These are phyloP conservation scores for Austroboletus novae-zelandiae DNA, from an alignment of 1,284 basidiomycete genomes.

Conservation along the genomic window DNA sequence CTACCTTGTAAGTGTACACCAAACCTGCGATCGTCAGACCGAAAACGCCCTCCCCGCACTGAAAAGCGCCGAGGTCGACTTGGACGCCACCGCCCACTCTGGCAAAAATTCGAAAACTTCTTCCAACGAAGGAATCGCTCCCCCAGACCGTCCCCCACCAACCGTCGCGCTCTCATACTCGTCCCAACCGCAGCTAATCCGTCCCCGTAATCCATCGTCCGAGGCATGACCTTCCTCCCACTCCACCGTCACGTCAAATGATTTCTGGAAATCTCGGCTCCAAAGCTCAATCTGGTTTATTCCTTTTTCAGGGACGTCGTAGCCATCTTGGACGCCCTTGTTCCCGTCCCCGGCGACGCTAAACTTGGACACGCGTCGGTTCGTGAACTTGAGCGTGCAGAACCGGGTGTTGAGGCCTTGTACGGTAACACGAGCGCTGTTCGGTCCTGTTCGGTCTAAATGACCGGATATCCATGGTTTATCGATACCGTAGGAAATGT, in stretches of 20 bases:
- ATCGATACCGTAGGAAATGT: not conserved
- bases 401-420: conserved; percentile 58
- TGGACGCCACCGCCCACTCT: conserved; percentile 64
- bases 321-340: conserved; percentile 43
- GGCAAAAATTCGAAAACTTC: conserved; percentile 68
- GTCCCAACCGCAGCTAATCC: conserved; percentile 66
- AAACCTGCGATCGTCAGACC: conserved; percentile 9
- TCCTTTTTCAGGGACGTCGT: conserved; percentile 41
- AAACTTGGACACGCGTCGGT: conserved; percentile 43
- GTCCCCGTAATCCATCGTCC: conserved; percentile 39
- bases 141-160: conserved; percentile 38
- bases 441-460: conserved; percentile 36
- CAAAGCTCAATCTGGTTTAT: conserved; percentile 54
- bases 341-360: conserved; percentile 34
- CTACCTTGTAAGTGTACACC: not conserved
- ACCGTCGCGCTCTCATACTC: conserved; percentile 62
- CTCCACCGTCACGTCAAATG: conserved; percentile 54
- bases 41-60: conserved; percentile 51
- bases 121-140: conserved; percentile 68
- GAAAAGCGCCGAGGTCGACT: conserved; percentile 57
- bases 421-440: conserved; percentile 46
- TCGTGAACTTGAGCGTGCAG: conserved; percentile 62
- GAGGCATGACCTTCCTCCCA: conserved; percentile 28
- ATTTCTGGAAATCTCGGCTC: conserved; percentile 66
- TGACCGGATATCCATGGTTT: conserved; percentile 35